Evolutionary conservation across 2,329 filamentous ascomycete species (phyloP).

Genomic region (Colletotrichum sp.): DNA sequence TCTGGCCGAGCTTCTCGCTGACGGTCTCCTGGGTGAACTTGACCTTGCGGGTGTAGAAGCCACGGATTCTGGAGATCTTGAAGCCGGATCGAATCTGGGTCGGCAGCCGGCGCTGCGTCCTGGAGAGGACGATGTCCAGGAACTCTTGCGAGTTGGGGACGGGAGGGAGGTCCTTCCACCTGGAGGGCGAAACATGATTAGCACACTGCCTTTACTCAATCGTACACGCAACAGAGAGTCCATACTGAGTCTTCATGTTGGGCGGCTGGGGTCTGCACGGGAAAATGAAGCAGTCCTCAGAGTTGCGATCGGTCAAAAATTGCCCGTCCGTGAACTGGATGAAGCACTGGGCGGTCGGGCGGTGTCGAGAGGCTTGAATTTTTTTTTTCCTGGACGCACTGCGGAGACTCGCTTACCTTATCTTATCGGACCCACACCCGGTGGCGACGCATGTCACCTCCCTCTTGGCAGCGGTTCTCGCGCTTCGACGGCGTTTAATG

Average conservation of each 20-base stretch:
- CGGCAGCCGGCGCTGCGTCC: slow-evolving; percentile 90
- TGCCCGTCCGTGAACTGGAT: slow-evolving; percentile 6
- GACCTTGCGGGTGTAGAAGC: slow-evolving; percentile 71
- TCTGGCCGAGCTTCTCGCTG: slow-evolving; percentile 87
- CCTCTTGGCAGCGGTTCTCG: neutral
- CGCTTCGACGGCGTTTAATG: neutral
- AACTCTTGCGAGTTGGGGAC: slow-evolving; percentile 95
- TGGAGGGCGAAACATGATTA: neutral
- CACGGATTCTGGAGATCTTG: slow-evolving; percentile 80
- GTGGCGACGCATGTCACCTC: neutral
- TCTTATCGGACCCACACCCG: slow-evolving; percentile 7
- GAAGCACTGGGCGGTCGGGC: neutral
- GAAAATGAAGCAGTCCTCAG: slow-evolving; percentile 19
- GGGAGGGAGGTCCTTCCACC: slow-evolving; percentile 80
- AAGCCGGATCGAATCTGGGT: slow-evolving; percentile 97
- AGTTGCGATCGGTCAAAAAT: slow-evolving; percentile 17
- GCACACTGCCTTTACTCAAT: neutral
- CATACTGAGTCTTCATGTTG: slow-evolving; percentile 25
- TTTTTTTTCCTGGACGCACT: slow-evolving; percentile 17
- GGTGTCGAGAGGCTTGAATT: slow-evolving; percentile 14
- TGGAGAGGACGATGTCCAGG: slow-evolving; percentile 93
- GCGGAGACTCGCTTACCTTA: slow-evolving; percentile 28
- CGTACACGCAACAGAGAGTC: too few relatives aligned
- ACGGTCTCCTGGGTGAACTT: slow-evolving; percentile 99
- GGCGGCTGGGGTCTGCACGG: slow-evolving; percentile 13